Evolutionary conservation across 2,329 filamentous ascomycete species (phyloP), one percentile per base, ranked within the genome.

Genomic region (Akanthomyces muscarius): DNA sequence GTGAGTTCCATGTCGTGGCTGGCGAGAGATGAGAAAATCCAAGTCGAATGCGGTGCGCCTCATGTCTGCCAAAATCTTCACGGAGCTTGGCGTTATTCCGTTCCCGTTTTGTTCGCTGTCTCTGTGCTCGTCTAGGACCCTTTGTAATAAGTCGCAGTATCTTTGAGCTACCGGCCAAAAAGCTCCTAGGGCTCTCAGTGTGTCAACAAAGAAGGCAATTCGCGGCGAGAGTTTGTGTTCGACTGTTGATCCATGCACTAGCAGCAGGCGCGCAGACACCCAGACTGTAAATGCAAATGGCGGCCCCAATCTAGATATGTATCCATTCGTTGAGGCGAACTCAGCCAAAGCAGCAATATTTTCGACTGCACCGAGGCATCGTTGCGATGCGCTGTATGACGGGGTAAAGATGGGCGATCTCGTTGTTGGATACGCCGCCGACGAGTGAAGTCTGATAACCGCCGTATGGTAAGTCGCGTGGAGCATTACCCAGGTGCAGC

Each of bases 221-320:
- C 92, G 89, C 0, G 89, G 86, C 63, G 90, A 90, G 44, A 96
- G 81, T 65, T 89, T 90, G 73, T 90, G 90, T 68, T 95, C 91
- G 62, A 96, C 92, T 0, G 92, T 96, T 8, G 91, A 95, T 30
- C 92, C 92, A 73, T 97, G 92, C 3, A 97, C 93, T 10, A 97
- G 86, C 5, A 96, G 81, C 4, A 97, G 82, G 4, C 93, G 88
- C 6, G 93, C 92, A 3, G 91, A 92, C 18, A 97, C 93, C 93
- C 93, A 97, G 1, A 97, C 81, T 0, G 91, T 92, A 72, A 97
- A 97, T 4, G 92, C 92, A 72, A 97, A 97, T 0, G 92, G 92
- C 0, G 92, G 92, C 0, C 93, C 93, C 18, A 97, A 85, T 72
- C 92, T 92, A 56, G 86, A 82, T 23, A 97, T 81, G 73, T 96